Conservation (phyloP, 83 land plant species). For the Picea abies region DNA sequence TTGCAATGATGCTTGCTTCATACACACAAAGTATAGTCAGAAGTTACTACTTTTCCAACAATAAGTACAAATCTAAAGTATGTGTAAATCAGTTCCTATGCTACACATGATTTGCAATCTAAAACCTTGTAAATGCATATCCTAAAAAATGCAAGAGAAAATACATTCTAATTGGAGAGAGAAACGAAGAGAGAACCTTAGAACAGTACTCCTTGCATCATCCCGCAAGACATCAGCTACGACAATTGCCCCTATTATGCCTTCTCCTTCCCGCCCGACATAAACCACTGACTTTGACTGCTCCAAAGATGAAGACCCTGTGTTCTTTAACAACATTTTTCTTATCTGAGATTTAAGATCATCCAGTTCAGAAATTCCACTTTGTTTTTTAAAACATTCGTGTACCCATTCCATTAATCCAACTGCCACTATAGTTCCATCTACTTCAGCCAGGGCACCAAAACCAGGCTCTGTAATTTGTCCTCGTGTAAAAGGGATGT, state of each 20-base stretch:
- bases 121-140: neutral
- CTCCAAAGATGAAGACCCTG: constrained; percentile 23
- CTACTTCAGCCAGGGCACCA: constrained; percentile 88
- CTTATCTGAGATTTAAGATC: constrained; percentile 37
- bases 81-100: too few relatives aligned
- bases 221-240: constrained; percentile 77
- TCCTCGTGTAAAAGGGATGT: constrained; percentile 63
- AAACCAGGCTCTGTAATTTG: constrained; percentile 96
- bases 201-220: constrained; percentile 79
- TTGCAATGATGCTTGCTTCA: too few relatives aligned
- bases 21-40: too few relatives aligned
- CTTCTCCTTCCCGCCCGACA: constrained; percentile 91
- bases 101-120: too few relatives aligned
- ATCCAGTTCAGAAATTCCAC: constrained; percentile 17
- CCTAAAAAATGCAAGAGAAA: constrained; percentile 6
- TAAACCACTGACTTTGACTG: constrained; percentile 80
- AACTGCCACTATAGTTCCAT: constrained; percentile 82
- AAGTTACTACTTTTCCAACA: too few relatives aligned
- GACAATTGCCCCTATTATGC: constrained; percentile 90
- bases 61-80: too few relatives aligned
- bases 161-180: neutral
- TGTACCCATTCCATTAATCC: constrained; percentile 82
- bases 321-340: constrained; percentile 20
- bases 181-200: constrained; percentile 41
- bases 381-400: constrained; percentile 57